Conservation (phyloP, 495 filamentous ascomycete genomes). For the Chaetomium fimeti region DNA sequence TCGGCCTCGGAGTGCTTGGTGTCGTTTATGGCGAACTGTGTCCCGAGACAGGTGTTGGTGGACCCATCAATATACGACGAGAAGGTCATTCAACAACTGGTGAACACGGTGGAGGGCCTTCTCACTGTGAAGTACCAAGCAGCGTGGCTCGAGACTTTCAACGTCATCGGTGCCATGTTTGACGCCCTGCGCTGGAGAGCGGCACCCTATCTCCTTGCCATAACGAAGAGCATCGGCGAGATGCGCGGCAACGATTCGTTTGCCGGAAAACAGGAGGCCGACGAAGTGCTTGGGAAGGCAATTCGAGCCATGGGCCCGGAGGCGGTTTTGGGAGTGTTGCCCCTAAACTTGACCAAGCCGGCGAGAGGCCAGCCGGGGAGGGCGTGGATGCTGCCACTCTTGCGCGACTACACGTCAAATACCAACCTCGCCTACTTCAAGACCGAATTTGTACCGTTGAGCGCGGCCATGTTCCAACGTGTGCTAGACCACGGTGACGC, state of each 20-base stretch:
- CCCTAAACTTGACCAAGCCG: slow-evolving; percentile 78
- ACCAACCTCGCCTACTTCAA: slow-evolving; percentile 84
- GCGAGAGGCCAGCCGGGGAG: slow-evolving; percentile 73
- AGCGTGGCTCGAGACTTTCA: slow-evolving; percentile 95
- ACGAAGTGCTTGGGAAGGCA: slow-evolving; percentile 81
- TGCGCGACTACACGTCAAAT: slow-evolving; percentile 81
- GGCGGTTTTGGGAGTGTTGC: slow-evolving; percentile 72
- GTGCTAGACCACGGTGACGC: slow-evolving; percentile 74
- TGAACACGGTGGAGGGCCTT: slow-evolving; percentile 63
- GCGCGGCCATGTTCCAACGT: slow-evolving; percentile 83
- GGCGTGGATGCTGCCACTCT: slow-evolving; percentile 90
- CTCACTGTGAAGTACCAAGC: slow-evolving; percentile 87
- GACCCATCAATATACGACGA: slow-evolving; percentile 89
- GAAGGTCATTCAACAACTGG: slow-evolving; percentile 73
- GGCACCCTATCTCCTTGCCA: slow-evolving; percentile 66
- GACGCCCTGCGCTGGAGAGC: slow-evolving; percentile 83
- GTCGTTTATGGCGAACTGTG: slow-evolving; percentile 83
- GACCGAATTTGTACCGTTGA: slow-evolving; percentile 79
- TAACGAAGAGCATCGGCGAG: slow-evolving; percentile 77
- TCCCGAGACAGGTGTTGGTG: slow-evolving; percentile 73
- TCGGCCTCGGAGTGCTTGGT: slow-evolving; percentile 94
- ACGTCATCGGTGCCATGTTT: slow-evolving; percentile 82
- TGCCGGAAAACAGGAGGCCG: slow-evolving; percentile 90
- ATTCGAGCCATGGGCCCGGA: slow-evolving; percentile 86
- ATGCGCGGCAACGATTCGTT: slow-evolving; percentile 87